Evolutionary conservation across 108 stramenopile species (phyloP).

Genomic region (Stephanodiscus minutulus): DNA sequence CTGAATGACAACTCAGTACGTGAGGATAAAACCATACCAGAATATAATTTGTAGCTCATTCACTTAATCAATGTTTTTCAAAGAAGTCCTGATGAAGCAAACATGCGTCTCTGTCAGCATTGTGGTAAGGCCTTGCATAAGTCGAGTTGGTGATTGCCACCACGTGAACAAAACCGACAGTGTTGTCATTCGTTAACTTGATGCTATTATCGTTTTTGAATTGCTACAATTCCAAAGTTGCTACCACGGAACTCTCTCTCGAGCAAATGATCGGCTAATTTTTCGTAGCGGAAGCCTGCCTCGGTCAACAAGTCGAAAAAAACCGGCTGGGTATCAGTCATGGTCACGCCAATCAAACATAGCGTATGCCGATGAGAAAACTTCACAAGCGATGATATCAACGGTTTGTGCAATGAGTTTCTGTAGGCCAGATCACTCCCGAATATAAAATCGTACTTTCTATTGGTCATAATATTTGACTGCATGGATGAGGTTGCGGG

Average conservation of each 20-base stretch:
- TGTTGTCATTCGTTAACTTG: background rate
- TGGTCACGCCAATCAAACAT: slow-evolving; percentile 75
- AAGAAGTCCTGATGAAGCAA: too few species aligned
- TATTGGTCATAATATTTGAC: too few species aligned
- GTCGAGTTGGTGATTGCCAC: background rate
- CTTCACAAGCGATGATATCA: slow-evolving; percentile 64
- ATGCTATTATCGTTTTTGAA: slow-evolving; percentile 39
- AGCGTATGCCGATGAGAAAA: slow-evolving; percentile 60
- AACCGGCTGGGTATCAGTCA: slow-evolving; percentile 77
- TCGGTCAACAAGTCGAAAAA: slow-evolving; percentile 68
- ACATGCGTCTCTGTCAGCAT: too few species aligned
- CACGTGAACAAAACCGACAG: too few species aligned
- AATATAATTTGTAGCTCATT: too few species aligned
- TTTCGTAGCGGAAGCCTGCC: slow-evolving; percentile 70
- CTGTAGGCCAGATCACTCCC: slow-evolving; percentile 87
- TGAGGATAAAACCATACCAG: too few species aligned
- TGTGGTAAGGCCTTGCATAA: too few species aligned
- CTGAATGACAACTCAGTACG: too few species aligned
- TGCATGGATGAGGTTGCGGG: background rate
- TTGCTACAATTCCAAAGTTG: slow-evolving; percentile 78
- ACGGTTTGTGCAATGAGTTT: slow-evolving; percentile 72
- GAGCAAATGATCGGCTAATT: slow-evolving; percentile 65
- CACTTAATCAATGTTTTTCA: too few species aligned
- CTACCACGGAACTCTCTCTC: slow-evolving; percentile 60
- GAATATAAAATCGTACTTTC: slow-evolving; percentile 83